Conservation (phyloP, 805 yeast genomes). For the Pichia manshurica region DNA sequence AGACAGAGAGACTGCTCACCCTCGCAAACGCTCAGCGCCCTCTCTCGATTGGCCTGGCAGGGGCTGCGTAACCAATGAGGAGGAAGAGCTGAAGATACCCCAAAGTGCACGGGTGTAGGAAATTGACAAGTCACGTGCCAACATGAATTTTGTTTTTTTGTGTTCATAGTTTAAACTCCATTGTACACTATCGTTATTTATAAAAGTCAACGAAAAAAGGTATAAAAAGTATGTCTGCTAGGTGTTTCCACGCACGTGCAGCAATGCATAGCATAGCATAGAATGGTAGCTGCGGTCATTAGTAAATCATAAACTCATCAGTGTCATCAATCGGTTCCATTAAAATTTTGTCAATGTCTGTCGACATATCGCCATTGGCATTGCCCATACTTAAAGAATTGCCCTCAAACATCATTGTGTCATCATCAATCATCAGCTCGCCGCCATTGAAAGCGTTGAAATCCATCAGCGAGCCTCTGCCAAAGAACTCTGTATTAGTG, state of each 20-base stretch:
- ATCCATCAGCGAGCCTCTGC: slow-evolving; percentile 11
- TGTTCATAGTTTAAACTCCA: too few relatives aligned
- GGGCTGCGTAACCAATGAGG: slow-evolving; percentile 9
- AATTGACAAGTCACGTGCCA: not conserved
- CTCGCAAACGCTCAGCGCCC: too few relatives aligned
- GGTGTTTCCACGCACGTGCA: too few relatives aligned
- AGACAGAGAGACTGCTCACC: too few relatives aligned
- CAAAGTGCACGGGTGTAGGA: not conserved
- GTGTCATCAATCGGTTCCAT: slow-evolving; percentile 3
- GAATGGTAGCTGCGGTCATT: too few relatives aligned
- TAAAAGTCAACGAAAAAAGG: too few relatives aligned
- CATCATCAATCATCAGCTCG: slow-evolving; percentile 8
- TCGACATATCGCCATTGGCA: not conserved
- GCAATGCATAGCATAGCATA: too few relatives aligned
- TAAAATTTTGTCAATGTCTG: not conserved
- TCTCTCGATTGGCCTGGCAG: not conserved
- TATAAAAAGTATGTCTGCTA: too few relatives aligned
- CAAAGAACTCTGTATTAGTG: slow-evolving; percentile 3
- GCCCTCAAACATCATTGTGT: slow-evolving; percentile 2
- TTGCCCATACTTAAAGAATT: not conserved
- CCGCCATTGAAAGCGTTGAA: slow-evolving; percentile 9
- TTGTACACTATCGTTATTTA: too few relatives aligned
- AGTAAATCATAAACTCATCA: slow-evolving; percentile 11
- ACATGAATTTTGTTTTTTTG: too few relatives aligned
- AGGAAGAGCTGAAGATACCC: too few relatives aligned